phyloP scores from a whole-genome alignment of 2,329 filamentous ascomycete species.

The Thielaviopsis euricoi region DNA sequence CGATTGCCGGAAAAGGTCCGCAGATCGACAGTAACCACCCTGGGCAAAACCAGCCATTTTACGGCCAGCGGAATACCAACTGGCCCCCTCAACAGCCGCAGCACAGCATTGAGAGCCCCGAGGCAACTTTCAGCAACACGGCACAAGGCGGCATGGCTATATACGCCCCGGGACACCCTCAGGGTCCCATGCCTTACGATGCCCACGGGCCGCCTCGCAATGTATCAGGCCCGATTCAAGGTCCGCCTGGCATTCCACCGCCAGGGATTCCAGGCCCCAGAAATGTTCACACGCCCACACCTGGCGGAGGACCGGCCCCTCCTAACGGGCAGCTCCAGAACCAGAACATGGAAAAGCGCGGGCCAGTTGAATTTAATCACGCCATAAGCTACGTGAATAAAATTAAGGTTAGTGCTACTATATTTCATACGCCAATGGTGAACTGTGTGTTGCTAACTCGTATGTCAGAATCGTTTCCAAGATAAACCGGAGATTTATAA shows the following conservation, averaged over 20 bases:
- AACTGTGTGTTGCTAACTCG: background rate
- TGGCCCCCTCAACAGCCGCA: slow-evolving; percentile 37
- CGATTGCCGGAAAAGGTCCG: slow-evolving; percentile 44
- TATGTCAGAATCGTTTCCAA: slow-evolving; percentile 76
- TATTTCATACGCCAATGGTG: background rate
- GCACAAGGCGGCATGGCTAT: slow-evolving; percentile 32
- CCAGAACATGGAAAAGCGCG: slow-evolving; percentile 63
- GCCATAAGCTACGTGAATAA: slow-evolving; percentile 99
- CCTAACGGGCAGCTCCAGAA: slow-evolving; percentile 44
- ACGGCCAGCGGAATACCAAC: slow-evolving; percentile 31
- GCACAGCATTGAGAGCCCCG: slow-evolving; percentile 39
- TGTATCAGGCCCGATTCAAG: slow-evolving; percentile 10
- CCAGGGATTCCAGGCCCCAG: slow-evolving; percentile 27
- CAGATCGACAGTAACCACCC: slow-evolving; percentile 28
- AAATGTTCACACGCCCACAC: slow-evolving; percentile 44
- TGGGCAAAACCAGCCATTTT: slow-evolving; percentile 26
- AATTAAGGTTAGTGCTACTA: slow-evolving; percentile 59
- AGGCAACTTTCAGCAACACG: slow-evolving; percentile 43
- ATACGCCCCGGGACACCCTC: slow-evolving; percentile 23
- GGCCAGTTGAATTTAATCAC: slow-evolving; percentile 96
- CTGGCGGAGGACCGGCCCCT: slow-evolving; percentile 35
- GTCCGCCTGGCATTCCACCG: slow-evolving; percentile 9
- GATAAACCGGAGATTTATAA: slow-evolving; percentile 98
- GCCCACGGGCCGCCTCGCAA: slow-evolving; percentile 18
- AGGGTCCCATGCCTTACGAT: slow-evolving; percentile 16